phyloP scores from a whole-genome alignment of 768 basidiomycete genomes.

The Sporobolomyces phaffii region DNA sequence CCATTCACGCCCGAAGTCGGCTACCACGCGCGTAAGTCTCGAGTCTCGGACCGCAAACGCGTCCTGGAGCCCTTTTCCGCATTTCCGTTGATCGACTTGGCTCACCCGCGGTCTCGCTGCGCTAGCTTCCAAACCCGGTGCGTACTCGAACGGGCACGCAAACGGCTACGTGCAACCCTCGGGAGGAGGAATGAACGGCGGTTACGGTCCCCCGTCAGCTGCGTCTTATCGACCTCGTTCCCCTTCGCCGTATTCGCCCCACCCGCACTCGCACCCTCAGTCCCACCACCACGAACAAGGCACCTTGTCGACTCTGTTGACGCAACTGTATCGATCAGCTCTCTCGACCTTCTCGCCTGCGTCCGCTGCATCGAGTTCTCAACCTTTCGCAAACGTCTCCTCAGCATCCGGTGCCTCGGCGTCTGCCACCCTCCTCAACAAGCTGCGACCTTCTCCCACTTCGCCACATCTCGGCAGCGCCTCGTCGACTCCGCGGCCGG shows the following conservation, averaged over 20 bases:
- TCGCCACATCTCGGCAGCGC: background rate
- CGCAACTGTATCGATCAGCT: background rate
- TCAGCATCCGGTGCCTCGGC: background rate
- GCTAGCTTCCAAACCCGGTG: background rate
- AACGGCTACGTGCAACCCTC: background rate
- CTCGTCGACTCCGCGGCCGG: too few relatives aligned
- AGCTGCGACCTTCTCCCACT: background rate
- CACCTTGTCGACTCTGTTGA: background rate
- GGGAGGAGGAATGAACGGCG: background rate
- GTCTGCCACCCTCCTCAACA: background rate
- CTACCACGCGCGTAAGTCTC: background rate
- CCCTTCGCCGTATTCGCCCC: too few relatives aligned
- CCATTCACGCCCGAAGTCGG: background rate
- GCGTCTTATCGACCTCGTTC: background rate
- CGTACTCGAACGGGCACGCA: background rate
- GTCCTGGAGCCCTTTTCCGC: background rate
- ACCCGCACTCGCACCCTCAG: background rate
- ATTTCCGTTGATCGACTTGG: background rate
- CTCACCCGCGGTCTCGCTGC: background rate
- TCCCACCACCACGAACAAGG: background rate
- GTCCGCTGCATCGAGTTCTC: background rate
- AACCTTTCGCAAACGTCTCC: background rate
- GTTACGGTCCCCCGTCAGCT: too few relatives aligned
- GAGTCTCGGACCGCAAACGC: background rate
- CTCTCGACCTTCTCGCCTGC: background rate